These are phyloP conservation scores for Simmondsia chinensis DNA, from an alignment of 148 eudicot species.

Conservation along the genomic window DNA sequence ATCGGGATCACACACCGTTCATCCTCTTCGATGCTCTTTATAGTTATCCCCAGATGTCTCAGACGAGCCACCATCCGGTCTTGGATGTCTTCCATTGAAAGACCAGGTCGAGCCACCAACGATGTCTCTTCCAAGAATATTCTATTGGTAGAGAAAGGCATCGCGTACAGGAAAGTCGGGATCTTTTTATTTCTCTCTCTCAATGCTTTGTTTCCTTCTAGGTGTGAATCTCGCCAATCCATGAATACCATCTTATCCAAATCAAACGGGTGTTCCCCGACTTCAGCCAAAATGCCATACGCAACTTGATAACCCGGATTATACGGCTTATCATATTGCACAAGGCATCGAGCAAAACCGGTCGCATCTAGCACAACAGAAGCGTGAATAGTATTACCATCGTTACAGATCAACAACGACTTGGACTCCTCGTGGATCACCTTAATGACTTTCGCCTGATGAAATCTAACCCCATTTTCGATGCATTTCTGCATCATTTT, in stretches of 20 bases:
- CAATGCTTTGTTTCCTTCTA: conserved; percentile 35
- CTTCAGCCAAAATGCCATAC: conserved; percentile 94
- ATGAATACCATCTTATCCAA: conserved; percentile 90
- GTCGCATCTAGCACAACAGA: conserved; percentile 95
- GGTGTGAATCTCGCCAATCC: conserved; percentile 99
- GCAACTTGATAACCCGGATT: conserved; percentile 98
- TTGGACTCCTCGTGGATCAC: conserved; percentile 82
- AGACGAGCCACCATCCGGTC: conserved; percentile 90
- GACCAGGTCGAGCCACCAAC: conserved; percentile 90
- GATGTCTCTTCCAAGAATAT: conserved; percentile 98
- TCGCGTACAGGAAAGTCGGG: conserved; percentile 91
- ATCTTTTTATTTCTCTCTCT: conserved; percentile 66
- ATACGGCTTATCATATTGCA: conserved; percentile 88
- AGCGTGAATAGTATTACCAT: conserved; percentile 82
- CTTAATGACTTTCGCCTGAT: conserved; percentile 78
- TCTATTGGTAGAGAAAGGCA: conserved; percentile 75
- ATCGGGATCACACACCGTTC: conserved; percentile 91
- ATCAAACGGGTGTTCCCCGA: conserved; percentile 91
- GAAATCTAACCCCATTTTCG: conserved; percentile 77
- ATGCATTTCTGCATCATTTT: conserved; percentile 98
- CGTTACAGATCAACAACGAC: conserved; percentile 71
- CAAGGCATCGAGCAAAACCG: conserved; percentile 81
- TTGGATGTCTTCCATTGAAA: conserved; percentile 72
- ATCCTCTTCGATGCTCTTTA: conserved; percentile 88
- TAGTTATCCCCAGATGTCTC: conserved; percentile 73